phyloP scores from a whole-genome alignment of 148 eudicot species.

The Cornus controversa region DNA sequence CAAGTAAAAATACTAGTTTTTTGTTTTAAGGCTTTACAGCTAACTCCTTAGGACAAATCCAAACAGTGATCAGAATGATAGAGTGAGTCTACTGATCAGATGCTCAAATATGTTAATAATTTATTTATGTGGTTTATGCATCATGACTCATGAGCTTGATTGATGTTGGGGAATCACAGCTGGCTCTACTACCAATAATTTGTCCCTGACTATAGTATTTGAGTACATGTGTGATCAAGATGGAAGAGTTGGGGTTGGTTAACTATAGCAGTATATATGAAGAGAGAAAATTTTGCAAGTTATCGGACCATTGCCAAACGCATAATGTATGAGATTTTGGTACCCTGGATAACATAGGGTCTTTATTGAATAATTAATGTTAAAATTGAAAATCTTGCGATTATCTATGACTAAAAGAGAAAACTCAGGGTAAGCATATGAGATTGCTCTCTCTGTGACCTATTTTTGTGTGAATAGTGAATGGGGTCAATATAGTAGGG shows the following conservation, averaged over 20 bases:
- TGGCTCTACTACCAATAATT: no score
- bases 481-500: not conserved
- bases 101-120: no score
- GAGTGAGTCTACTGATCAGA: not conserved
- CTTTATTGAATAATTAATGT: no score
- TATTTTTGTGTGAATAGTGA: not conserved
- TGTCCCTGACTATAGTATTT: no score
- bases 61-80: not conserved
- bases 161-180: not conserved
- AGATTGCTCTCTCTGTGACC: not conserved
- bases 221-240: no score
- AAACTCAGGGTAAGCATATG: not conserved
- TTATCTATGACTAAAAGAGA: not conserved
- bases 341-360: not conserved
- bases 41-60: not conserved
- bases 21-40: not conserved
- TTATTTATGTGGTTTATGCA: not conserved
- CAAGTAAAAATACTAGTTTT: not conserved
- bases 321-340: not conserved
- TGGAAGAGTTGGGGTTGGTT: no score
- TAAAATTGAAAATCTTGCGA: no score
- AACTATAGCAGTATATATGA: no score
- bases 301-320: no score
- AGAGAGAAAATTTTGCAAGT: no score
- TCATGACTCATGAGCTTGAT: not conserved